Evolutionary conservation across 208 protist species (phyloP).

Genomic region (Plasmodiophora brassicae): DNA sequence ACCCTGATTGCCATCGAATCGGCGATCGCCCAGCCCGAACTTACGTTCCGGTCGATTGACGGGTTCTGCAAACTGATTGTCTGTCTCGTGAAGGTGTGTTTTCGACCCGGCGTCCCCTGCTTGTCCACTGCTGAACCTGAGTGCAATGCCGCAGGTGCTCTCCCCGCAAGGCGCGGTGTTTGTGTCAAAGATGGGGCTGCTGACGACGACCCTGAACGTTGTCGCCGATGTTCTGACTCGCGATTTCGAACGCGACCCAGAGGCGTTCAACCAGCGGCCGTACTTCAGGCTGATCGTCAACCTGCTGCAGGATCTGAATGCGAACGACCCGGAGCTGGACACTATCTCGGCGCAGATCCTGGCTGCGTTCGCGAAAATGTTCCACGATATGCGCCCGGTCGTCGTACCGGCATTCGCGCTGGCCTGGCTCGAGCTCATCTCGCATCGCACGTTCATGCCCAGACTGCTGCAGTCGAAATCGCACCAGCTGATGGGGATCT

Average conservation of each 20-base stretch:
- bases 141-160: not conserved
- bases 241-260: slow-evolving; percentile 65
- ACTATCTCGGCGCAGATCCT: slow-evolving; percentile 64
- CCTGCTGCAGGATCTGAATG: slow-evolving; percentile 74
- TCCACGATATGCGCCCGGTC: slow-evolving; percentile 76
- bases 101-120: no score
- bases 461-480: slow-evolving; percentile 72
- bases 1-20: not conserved
- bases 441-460: slow-evolving; percentile 92
- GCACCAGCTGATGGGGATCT: slow-evolving; percentile 62
- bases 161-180: not conserved
- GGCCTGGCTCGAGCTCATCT: slow-evolving; percentile 94
- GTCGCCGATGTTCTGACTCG: slow-evolving; percentile 55
- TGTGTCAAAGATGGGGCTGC: slow-evolving; percentile 45
- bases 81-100: slow-evolving; percentile 23
- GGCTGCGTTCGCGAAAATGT: slow-evolving; percentile 71
- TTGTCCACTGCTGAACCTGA: no score
- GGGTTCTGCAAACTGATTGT: slow-evolving; percentile 17
- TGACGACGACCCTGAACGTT: slow-evolving; percentile 57
- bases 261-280: slow-evolving; percentile 90
- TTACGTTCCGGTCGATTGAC: not conserved
- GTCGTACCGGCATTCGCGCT: slow-evolving; percentile 91
- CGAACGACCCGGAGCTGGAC: slow-evolving; percentile 52
- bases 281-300: slow-evolving; percentile 89
- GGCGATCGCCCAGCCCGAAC: not conserved